Evolutionary conservation across 805 yeast genomes (phyloP), one percentile per base, ranked within the genome.

Genomic region (Pichia scutulata): DNA sequence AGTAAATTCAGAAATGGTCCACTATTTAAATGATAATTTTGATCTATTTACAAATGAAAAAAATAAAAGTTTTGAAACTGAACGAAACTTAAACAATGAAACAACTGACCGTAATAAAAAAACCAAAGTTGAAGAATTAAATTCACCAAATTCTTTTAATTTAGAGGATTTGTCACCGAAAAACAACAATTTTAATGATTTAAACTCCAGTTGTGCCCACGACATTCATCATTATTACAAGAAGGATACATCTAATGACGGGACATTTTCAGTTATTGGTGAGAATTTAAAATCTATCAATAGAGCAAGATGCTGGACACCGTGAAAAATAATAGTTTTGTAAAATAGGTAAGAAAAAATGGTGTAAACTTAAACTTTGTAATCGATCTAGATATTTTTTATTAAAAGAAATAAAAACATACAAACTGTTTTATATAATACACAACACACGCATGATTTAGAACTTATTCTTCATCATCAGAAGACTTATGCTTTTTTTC

Each of bases 401-500:
- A 7, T 8, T 28, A 28, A 7, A 7, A 25, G 26, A 6, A n/a
- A n/a, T n/a, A n/a, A n/a, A n/a, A n/a, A n/a, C n/a, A n/a, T n/a
- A n/a, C n/a, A n/a, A 13, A 28, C 33, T 28, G 14, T 28, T 28
- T 28, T 33, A 33, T 36, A 14, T 36, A 36, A 18, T 19, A 14
- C 18, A 39, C 40, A 39, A 18, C 12, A 14, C 18, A 39, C 40
- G 19, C 14, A 39, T 19, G 19, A 14, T 14, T 33, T 16, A 8
- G 19, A 39, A 9, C 10, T 21, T 18, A 47, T 44, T 54, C 44
- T n/a, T 46, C 44, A 21, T 44, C 42, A 12, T 48, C 42, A 22
- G 37, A 16, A 19, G 28, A 24, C 41, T 51, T 52, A 41, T 52
- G 40, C 48, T 54, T 53, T 36, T 57, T 53, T 44, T 55, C 55